These are phyloP conservation scores for Crucibulum laeve DNA, from an alignment of 768 basidiomycete species.

Conservation along the genomic window DNA sequence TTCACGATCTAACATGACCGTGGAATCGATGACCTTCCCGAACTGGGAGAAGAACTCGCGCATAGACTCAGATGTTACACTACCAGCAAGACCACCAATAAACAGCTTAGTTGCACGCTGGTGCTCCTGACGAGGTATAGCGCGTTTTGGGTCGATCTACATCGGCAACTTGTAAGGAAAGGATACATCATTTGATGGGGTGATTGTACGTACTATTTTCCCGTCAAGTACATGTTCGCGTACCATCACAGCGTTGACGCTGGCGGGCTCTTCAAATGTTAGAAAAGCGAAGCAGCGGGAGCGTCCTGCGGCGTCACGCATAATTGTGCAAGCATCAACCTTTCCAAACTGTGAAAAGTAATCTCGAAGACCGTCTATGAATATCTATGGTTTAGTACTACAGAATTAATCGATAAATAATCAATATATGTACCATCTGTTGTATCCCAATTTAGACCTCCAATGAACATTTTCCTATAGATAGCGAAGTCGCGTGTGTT, in stretches of 20 bases:
- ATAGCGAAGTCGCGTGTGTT: conserved; percentile 16
- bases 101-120: conserved; percentile 92
- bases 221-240: conserved; percentile 94
- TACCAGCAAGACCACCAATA: conserved; percentile 89
- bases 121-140: conserved; percentile 95
- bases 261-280: conserved; percentile 90
- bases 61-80: conserved; percentile 92
- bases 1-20: conserved; percentile 97
- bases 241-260: conserved; percentile 94
- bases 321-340: conserved; percentile 97
- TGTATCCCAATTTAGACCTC: conserved; percentile 99
- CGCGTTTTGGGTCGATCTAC: conserved; percentile 99
- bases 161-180: neutral
- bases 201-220: conserved; percentile 73
- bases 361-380: conserved; percentile 67
- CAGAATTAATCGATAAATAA: conserved; percentile 29
- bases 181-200: conserved; percentile 5
- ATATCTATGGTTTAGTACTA: conserved; percentile 37
- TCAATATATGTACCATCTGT: conserved; percentile 81
- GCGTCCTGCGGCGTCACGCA: conserved; percentile 93
- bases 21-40: conserved; percentile 95
- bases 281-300: conserved; percentile 98
- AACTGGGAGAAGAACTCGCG: conserved; percentile 91
- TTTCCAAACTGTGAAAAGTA: conserved; percentile 97
- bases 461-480: conserved; percentile 99